Base-by-base conservation (phyloP, 2,329 filamentous ascomycete genomes). In the Fonsecaea pugnacius region DNA sequence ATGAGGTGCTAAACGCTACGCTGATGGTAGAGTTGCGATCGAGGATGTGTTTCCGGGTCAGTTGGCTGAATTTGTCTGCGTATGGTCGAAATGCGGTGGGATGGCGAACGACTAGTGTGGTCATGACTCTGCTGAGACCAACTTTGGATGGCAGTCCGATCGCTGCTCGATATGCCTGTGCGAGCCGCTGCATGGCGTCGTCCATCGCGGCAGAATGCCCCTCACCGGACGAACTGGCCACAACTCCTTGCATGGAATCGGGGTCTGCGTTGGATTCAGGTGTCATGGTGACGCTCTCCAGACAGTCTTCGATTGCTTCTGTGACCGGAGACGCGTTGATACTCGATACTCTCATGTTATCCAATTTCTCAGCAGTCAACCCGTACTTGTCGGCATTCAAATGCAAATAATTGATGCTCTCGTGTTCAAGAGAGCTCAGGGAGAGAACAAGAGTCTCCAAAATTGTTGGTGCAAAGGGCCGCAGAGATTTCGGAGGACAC, bases 21-120 rank as follows among this genome's bases (percentile, higher is more conserved):
- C 90, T 93, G 62, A 97, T 93, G 18, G 96, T 95, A 71, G 97
- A 92, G 73, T 99, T 99, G 68, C 90, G 89, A 75, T 99, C 95
- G 56, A 96, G 84, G 1, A 93, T 86, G 63, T 93, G 87, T 75
- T 91, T 94, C 72, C 92, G 87, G 68, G 96, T 84, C 9, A 92
- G 75, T 69, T 88, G 89, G 57, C 97, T 81, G 72, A 97, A 92
- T 8, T 84, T 82, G 67, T 91, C 86, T 12, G 91, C 89, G 72
- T 93, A 88, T 0, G 91, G 88, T 40, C 84, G 85, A 75, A 97
- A 91, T 33, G 93, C 81, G 40, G 88, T 84, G 38, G 85, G 87
- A 69, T 94, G 90, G 12, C 92, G 87, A 57, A 93, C 94, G 57
- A 91, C 91, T 7, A 99, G 83, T 0, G 91, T 93, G 7, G 91